Conservation (phyloP, 352 stramenopile genomes). For the Pythium insidiosum region DNA sequence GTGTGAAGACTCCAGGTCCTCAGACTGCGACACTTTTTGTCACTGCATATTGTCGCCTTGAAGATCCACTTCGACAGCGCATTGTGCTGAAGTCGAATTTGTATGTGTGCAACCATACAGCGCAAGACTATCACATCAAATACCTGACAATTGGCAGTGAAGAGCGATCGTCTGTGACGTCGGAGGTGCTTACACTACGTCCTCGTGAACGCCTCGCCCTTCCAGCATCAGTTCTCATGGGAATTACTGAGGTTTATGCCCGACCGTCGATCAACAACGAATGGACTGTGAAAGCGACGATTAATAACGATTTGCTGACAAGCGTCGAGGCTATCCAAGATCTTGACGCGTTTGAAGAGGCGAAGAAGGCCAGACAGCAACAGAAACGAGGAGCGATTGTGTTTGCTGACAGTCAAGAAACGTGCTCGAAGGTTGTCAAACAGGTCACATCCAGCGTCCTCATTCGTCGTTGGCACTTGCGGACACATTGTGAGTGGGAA, state of each 20-base stretch:
- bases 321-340: slow-evolving; percentile 44
- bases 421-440: slow-evolving; percentile 65
- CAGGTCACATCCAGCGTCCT: slow-evolving; percentile 65
- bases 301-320: slow-evolving; percentile 76
- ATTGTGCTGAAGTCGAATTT: slow-evolving; percentile 77
- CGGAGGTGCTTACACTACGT: slow-evolving; percentile 44
- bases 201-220: slow-evolving; percentile 51
- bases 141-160: slow-evolving; percentile 53
- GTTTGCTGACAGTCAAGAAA: slow-evolving; percentile 67
- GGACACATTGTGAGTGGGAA: slow-evolving; percentile 78
- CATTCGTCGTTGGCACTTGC: slow-evolving; percentile 64
- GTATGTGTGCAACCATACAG: slow-evolving; percentile 77
- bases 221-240: slow-evolving; percentile 67
- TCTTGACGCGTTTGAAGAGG: slow-evolving; percentile 43
- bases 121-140: slow-evolving; percentile 63
- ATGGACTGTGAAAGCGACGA: slow-evolving; percentile 64
- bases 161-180: slow-evolving; percentile 36
- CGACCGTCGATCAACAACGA: slow-evolving; percentile 52
- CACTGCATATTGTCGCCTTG: slow-evolving; percentile 56
- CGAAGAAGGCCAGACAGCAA: slow-evolving; percentile 34
- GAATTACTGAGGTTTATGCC: slow-evolving; percentile 77
- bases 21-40: slow-evolving; percentile 71
- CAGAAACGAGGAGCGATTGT: slow-evolving; percentile 54
- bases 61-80: slow-evolving; percentile 49
- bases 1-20: too few species aligned